Conservation (phyloP, 75 land plant species). For the Pinus albicaulis region DNA sequence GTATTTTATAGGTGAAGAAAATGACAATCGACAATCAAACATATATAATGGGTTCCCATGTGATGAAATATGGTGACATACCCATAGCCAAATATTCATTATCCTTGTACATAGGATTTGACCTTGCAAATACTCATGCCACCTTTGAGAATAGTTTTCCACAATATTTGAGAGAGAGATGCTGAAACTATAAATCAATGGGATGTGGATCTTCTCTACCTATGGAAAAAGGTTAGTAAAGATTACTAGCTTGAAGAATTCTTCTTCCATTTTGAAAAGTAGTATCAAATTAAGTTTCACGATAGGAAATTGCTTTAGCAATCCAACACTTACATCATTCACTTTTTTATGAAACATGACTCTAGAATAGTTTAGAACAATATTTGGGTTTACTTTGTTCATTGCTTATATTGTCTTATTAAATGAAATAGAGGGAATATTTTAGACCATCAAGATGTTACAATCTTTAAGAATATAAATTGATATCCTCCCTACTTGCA, state of each 20-base stretch:
- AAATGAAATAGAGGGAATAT: neutral
- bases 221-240: slow-evolving; percentile 77
- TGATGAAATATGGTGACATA: slow-evolving; percentile 81
- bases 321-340: neutral
- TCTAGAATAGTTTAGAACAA: neutral
- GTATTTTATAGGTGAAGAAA: slow-evolving; percentile 54
- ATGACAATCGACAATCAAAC: slow-evolving; percentile 57
- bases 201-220: slow-evolving; percentile 82
- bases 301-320: neutral
- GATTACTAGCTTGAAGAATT: neutral
- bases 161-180: neutral
- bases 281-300: neutral
- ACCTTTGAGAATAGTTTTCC: slow-evolving; percentile 46
- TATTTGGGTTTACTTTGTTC: neutral
- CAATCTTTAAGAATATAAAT: neutral
- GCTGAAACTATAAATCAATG: slow-evolving; percentile 59
- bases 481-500: slow-evolving; percentile 14
- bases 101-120: slow-evolving; percentile 62
- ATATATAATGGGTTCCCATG: slow-evolving; percentile 71
- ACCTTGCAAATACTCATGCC: slow-evolving; percentile 75
- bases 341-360: neutral
- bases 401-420: too few species aligned
- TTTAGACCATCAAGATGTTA: neutral
- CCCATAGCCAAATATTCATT: slow-evolving; percentile 38
- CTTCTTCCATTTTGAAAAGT: too few species aligned